Conservation (phyloP, 306 rosid genomes). For the Lathyrus aphaca region DNA sequence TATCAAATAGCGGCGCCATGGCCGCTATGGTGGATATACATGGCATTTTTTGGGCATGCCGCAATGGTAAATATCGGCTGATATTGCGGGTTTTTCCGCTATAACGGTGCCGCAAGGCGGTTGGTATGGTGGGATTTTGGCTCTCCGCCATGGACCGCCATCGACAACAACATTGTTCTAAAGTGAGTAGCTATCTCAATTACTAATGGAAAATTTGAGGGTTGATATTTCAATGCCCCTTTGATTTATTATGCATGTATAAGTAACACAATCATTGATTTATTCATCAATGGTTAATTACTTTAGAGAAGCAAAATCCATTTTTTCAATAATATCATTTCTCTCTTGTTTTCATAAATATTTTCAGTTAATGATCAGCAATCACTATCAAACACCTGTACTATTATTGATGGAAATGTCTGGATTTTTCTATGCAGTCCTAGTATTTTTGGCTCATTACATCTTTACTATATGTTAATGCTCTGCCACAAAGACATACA, state of each 20-base stretch:
- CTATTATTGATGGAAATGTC: background rate
- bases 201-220: background rate
- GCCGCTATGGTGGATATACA: too few species aligned
- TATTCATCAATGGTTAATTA: background rate
- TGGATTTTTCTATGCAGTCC: conserved; percentile 10
- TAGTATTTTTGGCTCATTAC: background rate
- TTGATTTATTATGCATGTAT: background rate
- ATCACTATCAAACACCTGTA: background rate
- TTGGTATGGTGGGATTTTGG: too few species aligned
- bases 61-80: too few species aligned
- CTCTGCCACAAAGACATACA: conserved; percentile 26
- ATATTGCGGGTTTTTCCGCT: too few species aligned
- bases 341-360: background rate
- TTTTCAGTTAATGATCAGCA: background rate
- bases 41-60: too few species aligned
- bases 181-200: background rate
- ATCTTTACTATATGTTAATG: conserved; percentile 7
- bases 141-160: too few species aligned
- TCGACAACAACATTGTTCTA: too few species aligned
- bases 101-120: too few species aligned
- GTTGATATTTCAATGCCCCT: background rate
- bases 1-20: too few species aligned
- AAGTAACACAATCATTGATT: background rate
- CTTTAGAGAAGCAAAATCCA: background rate
- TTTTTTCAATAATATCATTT: background rate